Percentiles rank a stretch among this genome's conserved stretches.
Evolutionary conservation across 2,329 filamentous ascomycete genomes (phyloP).

Genomic region (Trichoderma cornu-damae): DNA sequence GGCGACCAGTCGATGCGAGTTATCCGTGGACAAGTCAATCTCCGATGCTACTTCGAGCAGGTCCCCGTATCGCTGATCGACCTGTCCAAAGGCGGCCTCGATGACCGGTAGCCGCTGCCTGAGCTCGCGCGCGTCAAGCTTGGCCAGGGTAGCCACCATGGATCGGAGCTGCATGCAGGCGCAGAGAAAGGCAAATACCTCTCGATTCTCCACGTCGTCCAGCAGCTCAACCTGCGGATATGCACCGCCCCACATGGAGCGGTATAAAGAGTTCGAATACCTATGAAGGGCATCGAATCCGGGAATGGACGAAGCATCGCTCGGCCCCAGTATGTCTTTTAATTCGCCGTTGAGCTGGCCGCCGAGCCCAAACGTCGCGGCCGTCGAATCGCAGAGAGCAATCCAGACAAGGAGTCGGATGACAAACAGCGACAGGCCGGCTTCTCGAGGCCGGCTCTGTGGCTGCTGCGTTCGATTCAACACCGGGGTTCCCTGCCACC

Average conservation of each 20-base stretch:
- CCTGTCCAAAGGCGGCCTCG: slow-evolving; percentile 23
- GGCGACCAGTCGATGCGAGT: slow-evolving; percentile 29
- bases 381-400: slow-evolving; percentile 28
- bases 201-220: slow-evolving; percentile 35
- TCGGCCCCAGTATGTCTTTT: slow-evolving; percentile 16
- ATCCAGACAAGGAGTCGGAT: slow-evolving; percentile 34
- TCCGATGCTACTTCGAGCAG: slow-evolving; percentile 27
- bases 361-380: slow-evolving; percentile 31
- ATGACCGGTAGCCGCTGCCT: slow-evolving; percentile 22
- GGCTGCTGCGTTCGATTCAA: neutral
- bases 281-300: slow-evolving; percentile 29
- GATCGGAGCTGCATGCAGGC: slow-evolving; percentile 31
- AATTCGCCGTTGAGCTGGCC: slow-evolving; percentile 31
- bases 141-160: slow-evolving; percentile 30
- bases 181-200: slow-evolving; percentile 30
- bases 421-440: slow-evolving; percentile 29
- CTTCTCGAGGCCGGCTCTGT: slow-evolving; percentile 4
- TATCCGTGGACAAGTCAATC: slow-evolving; percentile 26
- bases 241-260: slow-evolving; percentile 31
- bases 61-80: slow-evolving; percentile 25
- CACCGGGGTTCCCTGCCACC: slow-evolving; percentile 13
- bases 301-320: slow-evolving; percentile 17
- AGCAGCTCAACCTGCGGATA: slow-evolving; percentile 34
- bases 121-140: slow-evolving; percentile 23
- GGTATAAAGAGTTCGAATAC: slow-evolving; percentile 32